Percentiles rank a stretch among this genome's conserved stretches.
Conservation (phyloP, 1,139 yeast genomes). For the Candida freyschussii region DNA sequence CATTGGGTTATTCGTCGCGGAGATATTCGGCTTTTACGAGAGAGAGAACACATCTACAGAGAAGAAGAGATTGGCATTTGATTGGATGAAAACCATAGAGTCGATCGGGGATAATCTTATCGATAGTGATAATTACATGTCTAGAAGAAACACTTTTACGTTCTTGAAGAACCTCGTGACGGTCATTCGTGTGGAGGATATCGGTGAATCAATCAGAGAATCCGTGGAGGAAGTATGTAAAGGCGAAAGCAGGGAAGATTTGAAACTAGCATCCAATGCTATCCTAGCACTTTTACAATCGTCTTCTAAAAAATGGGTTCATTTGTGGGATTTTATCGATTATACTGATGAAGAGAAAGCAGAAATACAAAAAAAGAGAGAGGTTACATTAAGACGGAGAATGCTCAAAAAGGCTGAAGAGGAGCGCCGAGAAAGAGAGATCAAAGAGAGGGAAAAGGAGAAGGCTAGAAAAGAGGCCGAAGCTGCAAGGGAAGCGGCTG, state of each 20-base stretch:
- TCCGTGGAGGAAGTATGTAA: constrained; percentile 45
- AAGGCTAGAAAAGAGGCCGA: constrained; percentile 15
- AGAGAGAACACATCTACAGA: constrained; percentile 28
- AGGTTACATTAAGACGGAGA: constrained; percentile 5
- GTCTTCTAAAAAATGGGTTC: constrained; percentile 51
- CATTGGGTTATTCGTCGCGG: constrained; percentile 68
- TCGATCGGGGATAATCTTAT: constrained; percentile 43
- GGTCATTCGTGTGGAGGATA: constrained; percentile 69
- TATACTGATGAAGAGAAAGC: constrained; percentile 35
- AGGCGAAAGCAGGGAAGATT: constrained; percentile 70
- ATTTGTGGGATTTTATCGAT: constrained; percentile 51
- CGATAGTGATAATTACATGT: constrained; percentile 66
- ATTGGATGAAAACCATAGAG: constrained; percentile 49
- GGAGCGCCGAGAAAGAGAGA: constrained; percentile 4
- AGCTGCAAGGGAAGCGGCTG: constrained; percentile 1
- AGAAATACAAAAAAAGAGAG: constrained; percentile 23
- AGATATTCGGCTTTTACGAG: constrained; percentile 44
- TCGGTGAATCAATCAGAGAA: constrained; percentile 41
- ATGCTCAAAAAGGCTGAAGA: constrained; percentile 6
- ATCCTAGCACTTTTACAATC: constrained; percentile 68
- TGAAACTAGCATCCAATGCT: constrained; percentile 75
- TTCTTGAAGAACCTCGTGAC: constrained; percentile 64
- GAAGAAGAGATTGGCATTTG: constrained; percentile 41
- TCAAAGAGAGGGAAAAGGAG: constrained; percentile 21
- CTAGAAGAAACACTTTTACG: constrained; percentile 75